phyloP scores from a whole-genome alignment of 1,284 basidiomycete genomes.

The Waitea zeae region DNA sequence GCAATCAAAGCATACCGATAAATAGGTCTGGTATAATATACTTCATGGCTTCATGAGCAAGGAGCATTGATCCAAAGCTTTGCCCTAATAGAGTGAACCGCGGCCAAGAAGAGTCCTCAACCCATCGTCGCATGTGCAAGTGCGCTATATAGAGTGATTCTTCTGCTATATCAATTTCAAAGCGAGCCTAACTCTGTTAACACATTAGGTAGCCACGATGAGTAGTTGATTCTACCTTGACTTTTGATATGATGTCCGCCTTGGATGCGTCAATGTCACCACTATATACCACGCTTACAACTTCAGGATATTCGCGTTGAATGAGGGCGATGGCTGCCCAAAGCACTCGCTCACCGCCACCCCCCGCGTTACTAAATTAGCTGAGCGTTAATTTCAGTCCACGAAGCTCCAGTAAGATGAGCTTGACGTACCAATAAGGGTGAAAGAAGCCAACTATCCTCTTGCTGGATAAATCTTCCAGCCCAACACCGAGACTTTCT shows the following conservation, averaged over 20 bases:
- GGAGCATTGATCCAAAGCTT: constrained; percentile 70
- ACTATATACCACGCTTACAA: constrained; percentile 79
- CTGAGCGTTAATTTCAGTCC: constrained; percentile 13
- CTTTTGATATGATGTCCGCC: constrained; percentile 67
- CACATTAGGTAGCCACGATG: background rate
- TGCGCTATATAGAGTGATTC: constrained; percentile 62
- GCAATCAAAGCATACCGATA: constrained; percentile 39
- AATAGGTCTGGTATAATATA: constrained; percentile 74
- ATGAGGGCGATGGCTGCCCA: constrained; percentile 82
- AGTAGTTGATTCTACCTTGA: constrained; percentile 39
- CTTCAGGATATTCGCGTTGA: constrained; percentile 54
- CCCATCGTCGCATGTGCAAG: constrained; percentile 48
- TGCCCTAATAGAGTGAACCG: constrained; percentile 86
- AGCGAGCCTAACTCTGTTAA: constrained; percentile 56
- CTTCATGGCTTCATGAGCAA: constrained; percentile 71
- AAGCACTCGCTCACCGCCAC: constrained; percentile 91
- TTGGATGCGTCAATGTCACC: constrained; percentile 76
- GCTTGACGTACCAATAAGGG: constrained; percentile 70
- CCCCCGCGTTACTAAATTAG: constrained; percentile 79
- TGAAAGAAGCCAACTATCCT: constrained; percentile 80
- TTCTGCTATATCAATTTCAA: constrained; percentile 63
- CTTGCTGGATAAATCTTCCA: too few species aligned
- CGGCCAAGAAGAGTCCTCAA: constrained; percentile 77
- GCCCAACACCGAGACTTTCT: too few species aligned
- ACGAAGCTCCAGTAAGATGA: background rate